Evolutionary conservation across 306 rosid genomes (phyloP), one percentile per base, ranked within the genome.

Genomic region (Cajanus cajan): DNA sequence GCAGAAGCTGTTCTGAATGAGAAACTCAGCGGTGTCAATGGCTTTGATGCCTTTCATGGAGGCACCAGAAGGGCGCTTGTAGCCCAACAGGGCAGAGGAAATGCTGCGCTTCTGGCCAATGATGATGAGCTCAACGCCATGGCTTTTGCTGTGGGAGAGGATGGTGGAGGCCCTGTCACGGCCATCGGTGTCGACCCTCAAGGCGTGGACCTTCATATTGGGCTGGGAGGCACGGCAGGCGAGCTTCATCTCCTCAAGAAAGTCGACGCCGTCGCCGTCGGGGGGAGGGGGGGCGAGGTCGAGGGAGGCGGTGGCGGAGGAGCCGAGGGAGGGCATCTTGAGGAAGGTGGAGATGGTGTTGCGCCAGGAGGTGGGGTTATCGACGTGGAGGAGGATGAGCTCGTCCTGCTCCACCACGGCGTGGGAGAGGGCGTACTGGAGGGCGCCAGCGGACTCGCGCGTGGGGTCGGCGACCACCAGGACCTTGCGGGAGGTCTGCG

Each of bases 401-500:
- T 91, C 93, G n/a, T 93, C 97, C 21, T 89, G 84, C 24, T 90
- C 93, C 10, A 85, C 7, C 2, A 91, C 74, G 0, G 88, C 90
- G 55, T 93, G 89, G 0, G 87, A 86, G 4, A 93, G 86, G 7
- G 95, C 88, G 43, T 91, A 93, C 63, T 93, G 95, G 1, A 91
- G 73, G 7, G 95, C 98, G 1, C 86, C 87, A 0, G 93, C 89
- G 11, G 97, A 91, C 51, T 93, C 98, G 6, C 91, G 78, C 4
- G 90, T 88, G 3, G 95, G 93, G 13, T 93, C 97, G 0, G 93
- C 91, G 5, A 90, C 92, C 18, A 91, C 93, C 93, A 93, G 88
- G 4, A 93, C 83, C 77, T 85, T 90, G 7, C 88, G 73, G 1
- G 87, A 28, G 7, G 87, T n/a, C 15, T 40, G 71, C 18, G 78